Evolutionary conservation across 305 asterid genomes (phyloP).

Genomic region (Solanum aculeatissimum): DNA sequence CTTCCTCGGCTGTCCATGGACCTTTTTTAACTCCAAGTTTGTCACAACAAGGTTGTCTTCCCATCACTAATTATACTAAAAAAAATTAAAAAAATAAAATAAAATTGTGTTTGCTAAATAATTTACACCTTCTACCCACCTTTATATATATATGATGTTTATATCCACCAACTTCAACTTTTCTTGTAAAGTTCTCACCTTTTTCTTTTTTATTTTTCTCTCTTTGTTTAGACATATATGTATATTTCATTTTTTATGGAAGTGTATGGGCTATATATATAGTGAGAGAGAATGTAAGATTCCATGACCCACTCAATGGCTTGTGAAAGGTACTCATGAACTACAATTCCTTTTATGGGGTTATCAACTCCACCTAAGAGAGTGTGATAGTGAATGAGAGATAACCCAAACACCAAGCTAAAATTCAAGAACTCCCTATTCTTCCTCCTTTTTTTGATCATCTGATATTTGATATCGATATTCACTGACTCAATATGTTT

Average conservation of each 20-base stretch:
- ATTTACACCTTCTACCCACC: slow-evolving; percentile 53
- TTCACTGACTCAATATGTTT: no score
- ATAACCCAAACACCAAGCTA: neutral
- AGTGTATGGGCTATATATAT: neutral
- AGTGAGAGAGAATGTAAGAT: slow-evolving; percentile 5
- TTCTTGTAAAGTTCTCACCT: neutral
- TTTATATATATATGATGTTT: slow-evolving; percentile 34
- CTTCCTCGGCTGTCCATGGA: slow-evolving; percentile 96
- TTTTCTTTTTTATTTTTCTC: no score
- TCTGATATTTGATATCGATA: neutral
- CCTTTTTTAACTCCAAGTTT: slow-evolving; percentile 92
- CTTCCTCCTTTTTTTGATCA: neutral
- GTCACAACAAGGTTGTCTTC: slow-evolving; percentile 94
- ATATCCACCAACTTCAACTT: slow-evolving; percentile 12
- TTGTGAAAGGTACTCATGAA: slow-evolving; percentile 47
- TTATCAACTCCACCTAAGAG: slow-evolving; percentile 23
- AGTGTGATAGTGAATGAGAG: slow-evolving; percentile 17
- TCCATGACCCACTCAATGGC: slow-evolving; percentile 57
- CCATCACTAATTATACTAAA: slow-evolving; percentile 24
- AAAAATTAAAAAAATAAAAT: neutral
- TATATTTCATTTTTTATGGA: neutral
- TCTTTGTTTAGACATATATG: neutral
- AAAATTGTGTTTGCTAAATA: neutral
- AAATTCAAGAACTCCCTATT: neutral
- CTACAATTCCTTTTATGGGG: slow-evolving; percentile 43